Conservation (phyloP, 331 rosid genomes). For the Arachis monticola region DNA sequence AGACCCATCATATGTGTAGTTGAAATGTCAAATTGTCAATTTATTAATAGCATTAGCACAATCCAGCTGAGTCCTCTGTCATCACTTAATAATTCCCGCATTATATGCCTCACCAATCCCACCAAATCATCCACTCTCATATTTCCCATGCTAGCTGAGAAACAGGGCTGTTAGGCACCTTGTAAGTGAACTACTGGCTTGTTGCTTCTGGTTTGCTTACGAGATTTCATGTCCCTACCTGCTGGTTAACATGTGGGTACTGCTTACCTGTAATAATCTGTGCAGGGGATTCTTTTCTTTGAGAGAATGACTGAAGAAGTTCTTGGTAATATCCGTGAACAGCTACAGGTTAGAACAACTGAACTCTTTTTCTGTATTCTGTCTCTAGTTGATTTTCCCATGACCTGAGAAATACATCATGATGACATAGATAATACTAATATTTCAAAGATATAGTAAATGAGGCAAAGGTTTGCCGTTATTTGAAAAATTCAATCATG, state of each 20-base stretch:
- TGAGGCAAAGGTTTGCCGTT: conserved; percentile 2
- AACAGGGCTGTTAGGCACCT: too few species aligned
- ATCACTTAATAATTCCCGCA: too few species aligned
- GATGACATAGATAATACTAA: not conserved
- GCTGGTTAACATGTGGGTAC: conserved; percentile 22
- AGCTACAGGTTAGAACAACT: conserved; percentile 64
- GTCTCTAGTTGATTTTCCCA: not conserved
- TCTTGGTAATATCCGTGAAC: conserved; percentile 60
- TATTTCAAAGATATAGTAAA: conserved; percentile 1
- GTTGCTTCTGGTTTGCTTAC: too few species aligned
- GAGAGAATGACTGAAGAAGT: conserved; percentile 89
- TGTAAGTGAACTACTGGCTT: too few species aligned
- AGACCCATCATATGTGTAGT: too few species aligned
- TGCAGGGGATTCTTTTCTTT: conserved; percentile 82
- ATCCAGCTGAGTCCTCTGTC: too few species aligned
- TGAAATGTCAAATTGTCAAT: too few species aligned
- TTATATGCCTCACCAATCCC: too few species aligned
- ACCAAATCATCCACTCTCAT: too few species aligned
- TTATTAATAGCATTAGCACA: too few species aligned
- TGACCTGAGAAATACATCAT: conserved; percentile 13
- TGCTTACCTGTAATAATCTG: not conserved
- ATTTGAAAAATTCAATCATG: conserved; percentile 12
- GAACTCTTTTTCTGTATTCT: conserved; percentile 16
- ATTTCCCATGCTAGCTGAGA: too few species aligned
- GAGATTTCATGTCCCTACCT: not conserved